Base-by-base conservation (phyloP, 495 filamentous ascomycete genomes). In the Neohortaea acidophila region DNA sequence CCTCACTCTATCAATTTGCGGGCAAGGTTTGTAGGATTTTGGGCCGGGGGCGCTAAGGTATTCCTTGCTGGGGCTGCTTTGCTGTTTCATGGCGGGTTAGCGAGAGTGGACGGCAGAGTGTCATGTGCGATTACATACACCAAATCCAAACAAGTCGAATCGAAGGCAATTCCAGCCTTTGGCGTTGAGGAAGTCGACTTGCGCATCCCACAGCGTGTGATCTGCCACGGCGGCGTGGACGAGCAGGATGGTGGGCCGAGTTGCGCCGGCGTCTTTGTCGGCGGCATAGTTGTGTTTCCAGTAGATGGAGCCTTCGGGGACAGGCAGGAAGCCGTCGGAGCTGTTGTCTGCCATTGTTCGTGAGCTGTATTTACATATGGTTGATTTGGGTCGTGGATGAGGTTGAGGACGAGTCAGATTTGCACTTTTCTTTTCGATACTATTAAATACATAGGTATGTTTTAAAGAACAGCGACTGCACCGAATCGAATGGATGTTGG, bases 131-230 rank as follows among this genome's bases (percentile, higher is more conserved):
- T n/a, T n/a, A n/a, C n/a, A n/a, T n/a, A n/a, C n/a, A n/a, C 32
- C 32, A 34, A 34, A 34, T 10, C 32, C 32, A 4, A 34, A 13
- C 12, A 34, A 13, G 15, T 34, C 32, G 32, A 34, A 34, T 6
- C 17, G 11, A 15, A 34, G 21, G 13, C 32, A 34, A 13, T 20
- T 34, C 32, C 32, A 34, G 4, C 32, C 32, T 21, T 34, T 34
- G 14, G 19, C 15, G 15, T 12, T 15, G 15, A 34, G 32, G 21
- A 20, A 34, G 4, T 34, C 8, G 8, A 34, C 32, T 21, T 34
- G 32, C 5, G 3, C 32, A 13, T 34, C 32, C 32, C 32, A 34
- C 4, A 34, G 19, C 17, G 32, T 34, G 10, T 34, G 32, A 13
- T 34, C 32, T 6, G 32, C 15, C 3, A 34, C 32, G 5, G 17